Conservation (phyloP, 768 basidiomycete species). For the Aureoboletus auriporus region DNA sequence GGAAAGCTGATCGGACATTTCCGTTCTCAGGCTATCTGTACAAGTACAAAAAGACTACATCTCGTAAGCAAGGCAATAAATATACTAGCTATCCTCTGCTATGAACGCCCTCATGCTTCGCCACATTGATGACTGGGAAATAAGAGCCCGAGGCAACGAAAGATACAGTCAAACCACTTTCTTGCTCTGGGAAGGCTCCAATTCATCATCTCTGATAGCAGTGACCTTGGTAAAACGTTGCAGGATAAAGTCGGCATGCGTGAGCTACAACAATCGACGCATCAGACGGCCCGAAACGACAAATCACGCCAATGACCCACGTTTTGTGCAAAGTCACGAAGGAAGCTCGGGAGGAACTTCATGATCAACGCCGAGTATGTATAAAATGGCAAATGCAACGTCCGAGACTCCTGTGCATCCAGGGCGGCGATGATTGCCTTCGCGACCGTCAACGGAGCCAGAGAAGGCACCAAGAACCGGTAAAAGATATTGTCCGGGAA, state of each 20-base stretch:
- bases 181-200: conserved; percentile 12
- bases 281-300: conserved; percentile 6
- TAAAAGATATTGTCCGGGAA: conserved; percentile 49
- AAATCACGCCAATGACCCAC: conserved; percentile 34
- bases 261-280: conserved; percentile 39
- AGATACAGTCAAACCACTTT: conserved; percentile 9
- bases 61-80: too few relatives aligned
- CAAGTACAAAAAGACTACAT: too few relatives aligned
- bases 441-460: conserved; percentile 45
- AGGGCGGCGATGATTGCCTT: conserved; percentile 79
- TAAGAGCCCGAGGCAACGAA: neutral
- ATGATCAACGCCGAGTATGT: conserved; percentile 55
- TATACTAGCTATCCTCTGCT: too few relatives aligned
- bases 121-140: too few relatives aligned
- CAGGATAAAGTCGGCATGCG: conserved; percentile 73
- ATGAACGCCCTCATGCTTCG: too few relatives aligned
- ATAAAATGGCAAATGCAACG: conserved; percentile 71
- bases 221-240: conserved; percentile 60
- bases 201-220: conserved; percentile 55
- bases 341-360: conserved; percentile 61
- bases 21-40: too few relatives aligned
- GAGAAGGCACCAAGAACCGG: conserved; percentile 73
- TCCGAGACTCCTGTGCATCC: conserved; percentile 74
- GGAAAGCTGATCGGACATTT: too few relatives aligned
- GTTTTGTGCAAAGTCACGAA: conserved; percentile 74